Percentiles rank a stretch among this genome's conserved stretches.
Evolutionary conservation across 2,329 filamentous ascomycete genomes (phyloP).

Genomic region (Ceratocystis cubensis): DNA sequence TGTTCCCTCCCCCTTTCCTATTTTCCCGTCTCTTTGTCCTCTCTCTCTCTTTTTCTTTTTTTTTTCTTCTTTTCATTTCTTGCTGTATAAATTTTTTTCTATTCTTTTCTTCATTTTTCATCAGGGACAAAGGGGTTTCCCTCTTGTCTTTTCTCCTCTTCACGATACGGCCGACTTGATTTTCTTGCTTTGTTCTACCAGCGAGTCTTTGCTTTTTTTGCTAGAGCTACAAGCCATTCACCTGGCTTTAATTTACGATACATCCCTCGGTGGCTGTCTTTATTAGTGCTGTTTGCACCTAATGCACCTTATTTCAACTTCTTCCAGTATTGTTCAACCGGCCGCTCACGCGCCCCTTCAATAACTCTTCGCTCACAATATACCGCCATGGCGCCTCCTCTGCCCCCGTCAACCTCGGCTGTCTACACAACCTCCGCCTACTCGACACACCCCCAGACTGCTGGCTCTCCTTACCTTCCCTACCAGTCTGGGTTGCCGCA

Average conservation of each 20-base stretch:
- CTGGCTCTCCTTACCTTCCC: conserved; percentile 8
- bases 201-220: background rate
- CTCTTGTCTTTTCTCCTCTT: conserved; percentile 1
- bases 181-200: conserved; percentile 9
- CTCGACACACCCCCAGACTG: conserved; percentile 12
- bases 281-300: background rate
- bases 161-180: conserved; percentile 2
- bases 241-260: background rate
- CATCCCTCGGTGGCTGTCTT: background rate
- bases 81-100: background rate
- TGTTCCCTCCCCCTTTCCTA: background rate
- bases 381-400: conserved; percentile 14
- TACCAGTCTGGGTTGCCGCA: conserved; percentile 11
- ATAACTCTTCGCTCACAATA: background rate
- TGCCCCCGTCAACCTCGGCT: conserved; percentile 11
- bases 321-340: background rate
- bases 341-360: conserved; percentile 3
- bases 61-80: conserved; percentile 1
- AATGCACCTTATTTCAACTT: conserved; percentile 5
- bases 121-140: background rate
- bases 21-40: background rate
- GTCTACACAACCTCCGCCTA: conserved; percentile 11
- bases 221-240: background rate
- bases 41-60: background rate
- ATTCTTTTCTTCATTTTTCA: background rate